Conservation (phyloP, 228 moss, liverwort and hornwort genomes). For the Sphagnum magellanicum region DNA sequence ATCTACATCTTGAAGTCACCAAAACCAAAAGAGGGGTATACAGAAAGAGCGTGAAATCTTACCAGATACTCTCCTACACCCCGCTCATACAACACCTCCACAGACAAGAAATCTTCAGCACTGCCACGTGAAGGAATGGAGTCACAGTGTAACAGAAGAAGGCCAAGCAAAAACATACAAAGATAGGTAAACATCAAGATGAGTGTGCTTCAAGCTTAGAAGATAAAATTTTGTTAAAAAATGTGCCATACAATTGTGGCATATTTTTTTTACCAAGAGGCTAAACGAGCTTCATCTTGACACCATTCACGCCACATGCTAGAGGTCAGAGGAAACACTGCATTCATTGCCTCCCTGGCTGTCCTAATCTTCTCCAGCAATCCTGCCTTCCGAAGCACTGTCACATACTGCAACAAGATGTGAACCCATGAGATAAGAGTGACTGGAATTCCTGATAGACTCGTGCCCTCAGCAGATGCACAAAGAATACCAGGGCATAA, state of each 20-base stretch:
- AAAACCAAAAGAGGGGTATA: no score
- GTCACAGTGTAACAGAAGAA: not conserved
- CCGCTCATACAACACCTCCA: constrained; percentile 82
- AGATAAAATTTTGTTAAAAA: no score
- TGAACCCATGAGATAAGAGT: not conserved
- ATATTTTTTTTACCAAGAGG: constrained; percentile 32
- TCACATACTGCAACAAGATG: constrained; percentile 60
- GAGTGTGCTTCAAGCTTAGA: no score
- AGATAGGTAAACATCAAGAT: no score
- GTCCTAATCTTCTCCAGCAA: constrained; percentile 74
- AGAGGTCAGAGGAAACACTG: constrained; percentile 71
- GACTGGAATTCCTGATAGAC: not conserved
- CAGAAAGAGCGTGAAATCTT: not conserved
- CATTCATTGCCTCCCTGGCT: constrained; percentile 87
- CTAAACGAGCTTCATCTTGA: constrained; percentile 87
- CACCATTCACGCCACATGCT: constrained; percentile 93
- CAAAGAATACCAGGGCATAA: not conserved
- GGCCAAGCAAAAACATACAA: not conserved
- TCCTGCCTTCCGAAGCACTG: constrained; percentile 56
- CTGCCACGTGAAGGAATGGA: constrained; percentile 22
- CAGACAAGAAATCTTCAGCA: constrained; percentile 46
- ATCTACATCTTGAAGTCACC: no score
- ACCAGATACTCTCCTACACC: constrained; percentile 86
- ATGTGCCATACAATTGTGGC: no score
- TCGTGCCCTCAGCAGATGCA: not conserved